phyloP scores from a whole-genome alignment of 495 filamentous ascomycete genomes.

The Astrothelium subdiscretum region DNA sequence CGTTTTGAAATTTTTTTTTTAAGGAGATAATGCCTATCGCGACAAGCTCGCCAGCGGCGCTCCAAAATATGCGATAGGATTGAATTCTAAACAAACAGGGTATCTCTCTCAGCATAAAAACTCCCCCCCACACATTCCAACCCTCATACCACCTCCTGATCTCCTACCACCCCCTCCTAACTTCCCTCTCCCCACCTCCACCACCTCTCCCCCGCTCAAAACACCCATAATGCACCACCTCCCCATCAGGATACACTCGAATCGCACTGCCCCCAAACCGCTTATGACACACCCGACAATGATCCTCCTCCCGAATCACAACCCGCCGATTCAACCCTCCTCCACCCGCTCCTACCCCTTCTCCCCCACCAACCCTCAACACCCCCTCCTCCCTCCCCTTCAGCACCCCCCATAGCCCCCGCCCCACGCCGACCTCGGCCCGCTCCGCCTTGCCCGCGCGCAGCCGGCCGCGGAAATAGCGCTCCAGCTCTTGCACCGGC shows the following conservation, averaged over 20 bases:
- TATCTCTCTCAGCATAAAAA: too few species aligned
- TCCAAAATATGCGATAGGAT: too few species aligned
- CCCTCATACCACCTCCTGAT: too few species aligned
- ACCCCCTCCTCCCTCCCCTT: slow-evolving; percentile 59
- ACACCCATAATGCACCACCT: slow-evolving; percentile 32
- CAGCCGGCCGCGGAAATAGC: slow-evolving; percentile 86
- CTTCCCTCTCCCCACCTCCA: background rate
- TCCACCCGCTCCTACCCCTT: slow-evolving; percentile 35
- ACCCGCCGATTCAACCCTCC: slow-evolving; percentile 56
- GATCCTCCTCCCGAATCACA: slow-evolving; percentile 70
- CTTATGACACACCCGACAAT: slow-evolving; percentile 88
- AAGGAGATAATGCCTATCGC: too few species aligned
- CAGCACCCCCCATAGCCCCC: slow-evolving; percentile 59
- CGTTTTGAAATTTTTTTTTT: too few species aligned
- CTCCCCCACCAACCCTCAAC: slow-evolving; percentile 57
- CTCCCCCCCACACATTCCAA: too few species aligned
- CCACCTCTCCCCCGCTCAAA: slow-evolving; percentile 18
- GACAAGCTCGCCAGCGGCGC: too few species aligned
- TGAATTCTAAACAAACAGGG: too few species aligned
- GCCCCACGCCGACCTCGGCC: slow-evolving; percentile 66
- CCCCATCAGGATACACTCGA: slow-evolving; percentile 55
- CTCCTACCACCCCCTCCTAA: background rate
- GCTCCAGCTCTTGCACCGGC: slow-evolving; percentile 67
- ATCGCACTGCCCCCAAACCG: slow-evolving; percentile 83
- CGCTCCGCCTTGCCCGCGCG: slow-evolving; percentile 71